A percentile compares a stretch with the other conserved stretches of the same genome.
Conservation (phyloP, 2,329 filamentous ascomycete genomes). For the Atkinsonella hypoxylon region DNA sequence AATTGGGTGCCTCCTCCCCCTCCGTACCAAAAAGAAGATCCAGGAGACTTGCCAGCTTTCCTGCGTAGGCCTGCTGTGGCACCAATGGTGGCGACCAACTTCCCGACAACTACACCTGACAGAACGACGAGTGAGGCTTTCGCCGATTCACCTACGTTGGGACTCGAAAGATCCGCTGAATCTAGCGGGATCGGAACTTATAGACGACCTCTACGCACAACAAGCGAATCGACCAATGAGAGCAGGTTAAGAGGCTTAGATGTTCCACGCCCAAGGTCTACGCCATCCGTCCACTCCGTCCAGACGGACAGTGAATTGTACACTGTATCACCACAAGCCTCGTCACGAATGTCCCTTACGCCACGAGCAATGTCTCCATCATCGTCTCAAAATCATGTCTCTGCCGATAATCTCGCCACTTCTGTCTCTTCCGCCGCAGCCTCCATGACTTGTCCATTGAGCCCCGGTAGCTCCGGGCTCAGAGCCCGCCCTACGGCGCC, state of each 20-base stretch:
- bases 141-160: neutral
- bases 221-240: slow-evolving; percentile 23
- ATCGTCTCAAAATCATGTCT: slow-evolving; percentile 7
- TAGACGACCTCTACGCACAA: slow-evolving; percentile 18
- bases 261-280: slow-evolving; percentile 19
- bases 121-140: neutral
- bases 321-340: slow-evolving; percentile 34
- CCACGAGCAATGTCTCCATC: slow-evolving; percentile 7
- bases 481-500: slow-evolving; percentile 3
- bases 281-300: slow-evolving; percentile 13
- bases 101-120: slow-evolving; percentile 13
- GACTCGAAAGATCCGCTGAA: neutral
- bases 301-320: slow-evolving; percentile 28
- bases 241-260: slow-evolving; percentile 16
- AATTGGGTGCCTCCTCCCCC: slow-evolving; percentile 82
- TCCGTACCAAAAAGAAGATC: slow-evolving; percentile 59
- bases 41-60: slow-evolving; percentile 43
- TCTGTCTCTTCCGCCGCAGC: neutral
- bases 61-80: slow-evolving; percentile 36
- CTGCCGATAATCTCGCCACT: neutral
- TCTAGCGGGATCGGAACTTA: slow-evolving; percentile 6
- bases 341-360: slow-evolving; percentile 18
- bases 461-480: neutral
- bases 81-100: slow-evolving; percentile 18
- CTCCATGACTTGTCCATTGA: neutral